Percentiles rank a stretch among this genome's conserved stretches.
Evolutionary conservation across 208 protist species (phyloP).

Genomic region (Leishmania mexicana): DNA sequence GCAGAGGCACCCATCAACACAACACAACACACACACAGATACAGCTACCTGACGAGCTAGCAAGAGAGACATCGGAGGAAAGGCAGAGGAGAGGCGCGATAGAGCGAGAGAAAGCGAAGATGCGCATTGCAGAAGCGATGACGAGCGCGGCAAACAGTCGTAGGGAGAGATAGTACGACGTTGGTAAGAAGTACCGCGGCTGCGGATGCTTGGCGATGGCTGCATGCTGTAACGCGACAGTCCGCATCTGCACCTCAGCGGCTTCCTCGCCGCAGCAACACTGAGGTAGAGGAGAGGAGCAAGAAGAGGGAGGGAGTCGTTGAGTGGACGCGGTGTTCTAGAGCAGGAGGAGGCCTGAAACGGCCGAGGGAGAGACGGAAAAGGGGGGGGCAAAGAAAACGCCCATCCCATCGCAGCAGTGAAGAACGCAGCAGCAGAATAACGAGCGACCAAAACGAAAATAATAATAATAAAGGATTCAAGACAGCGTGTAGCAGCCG

Average conservation of each 20-base stretch:
- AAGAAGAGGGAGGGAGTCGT: background rate
- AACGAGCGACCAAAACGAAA: background rate
- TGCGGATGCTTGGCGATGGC: background rate
- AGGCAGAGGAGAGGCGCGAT: background rate
- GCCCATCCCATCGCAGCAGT: background rate
- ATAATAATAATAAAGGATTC: background rate
- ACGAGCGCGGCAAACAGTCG: background rate
- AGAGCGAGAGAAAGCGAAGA: constrained; percentile 8
- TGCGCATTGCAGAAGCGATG: background rate
- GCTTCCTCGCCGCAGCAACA: background rate
- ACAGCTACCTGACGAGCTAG: background rate
- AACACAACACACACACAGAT: background rate
- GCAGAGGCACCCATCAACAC: background rate
- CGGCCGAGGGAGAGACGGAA: background rate
- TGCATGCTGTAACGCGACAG: background rate
- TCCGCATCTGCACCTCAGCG: background rate
- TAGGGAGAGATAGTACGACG: background rate
- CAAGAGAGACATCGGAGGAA: background rate
- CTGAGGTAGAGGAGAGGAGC: background rate
- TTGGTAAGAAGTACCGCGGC: background rate
- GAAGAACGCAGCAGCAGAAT: background rate
- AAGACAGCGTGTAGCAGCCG: background rate
- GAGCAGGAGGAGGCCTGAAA: background rate
- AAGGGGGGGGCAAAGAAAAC: background rate
- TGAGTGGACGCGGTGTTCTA: background rate